Base-by-base conservation (phyloP, 2,329 filamentous ascomycete genomes). In the Dactylellina parvicollis region DNA sequence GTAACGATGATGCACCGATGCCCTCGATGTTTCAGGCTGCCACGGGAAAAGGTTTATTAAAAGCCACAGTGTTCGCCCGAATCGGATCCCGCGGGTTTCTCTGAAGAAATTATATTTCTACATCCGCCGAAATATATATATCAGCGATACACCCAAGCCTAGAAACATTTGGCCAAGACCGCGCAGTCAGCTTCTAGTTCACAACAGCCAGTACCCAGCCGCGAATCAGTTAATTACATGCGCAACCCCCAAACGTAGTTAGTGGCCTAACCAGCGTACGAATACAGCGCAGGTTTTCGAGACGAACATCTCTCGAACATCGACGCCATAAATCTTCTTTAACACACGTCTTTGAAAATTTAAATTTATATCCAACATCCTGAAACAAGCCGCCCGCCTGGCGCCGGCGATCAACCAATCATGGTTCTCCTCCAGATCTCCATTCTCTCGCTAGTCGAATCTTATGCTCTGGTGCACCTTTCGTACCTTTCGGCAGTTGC, bases 401-500 rank as follows among this genome's bases (percentile, higher is more conserved):
- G 22, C 54, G 34, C n/a, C 30, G 14, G 9, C 10, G 24, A 22
- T 22, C 34, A 2, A 18, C 24, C 60, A 30, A 73, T 73, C 60
- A 60, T 46, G 20, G 24, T 62, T 34, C 10, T 59, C 4, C 12
- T 59, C 3, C 30, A 74, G 40, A 52, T 67, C 8, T 20, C 47
- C 3, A n/a, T 74, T 9, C 42, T 69, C 18, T 74, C 70, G 46
- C 56, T 74, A 28, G 49, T 56, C 3, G 70, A 40, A 50, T 69
- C 70, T 20, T 74, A 74, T 20, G 38, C 26, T 16, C 18, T 74
- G 7, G 70, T 64, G 14, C 59, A 62, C 34, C 20, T 74, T 3
- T 38, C 24, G 0, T 54, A 62, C 38, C 49, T 74, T 14, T 69
- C 70, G 42, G 56, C 36, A 50, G 55, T 69, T 54, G 50, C 24